Evolutionary conservation across 2,329 filamentous ascomycete genomes (phyloP).

Genomic region (Penicillium sp.): DNA sequence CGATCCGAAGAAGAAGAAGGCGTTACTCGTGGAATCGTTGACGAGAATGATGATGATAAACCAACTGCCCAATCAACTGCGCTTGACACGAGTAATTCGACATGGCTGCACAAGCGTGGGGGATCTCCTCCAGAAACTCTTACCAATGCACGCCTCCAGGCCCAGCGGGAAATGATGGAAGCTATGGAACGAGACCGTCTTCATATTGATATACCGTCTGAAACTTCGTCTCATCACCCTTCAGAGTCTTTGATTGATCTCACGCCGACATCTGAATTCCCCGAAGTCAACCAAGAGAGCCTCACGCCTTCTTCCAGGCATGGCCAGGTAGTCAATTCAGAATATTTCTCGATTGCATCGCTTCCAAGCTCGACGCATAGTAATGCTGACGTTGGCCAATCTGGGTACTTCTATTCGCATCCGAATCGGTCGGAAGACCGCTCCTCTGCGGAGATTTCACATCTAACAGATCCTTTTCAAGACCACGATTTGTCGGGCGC

Average conservation of each 20-base stretch:
- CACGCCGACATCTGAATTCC: constrained; percentile 44
- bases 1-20: constrained; percentile 8
- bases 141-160: constrained; percentile 14
- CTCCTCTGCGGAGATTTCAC: constrained; percentile 10
- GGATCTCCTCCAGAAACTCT: constrained; percentile 7
- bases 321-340: constrained; percentile 19
- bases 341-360: constrained; percentile 23
- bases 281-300: constrained; percentile 25
- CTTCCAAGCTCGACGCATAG: constrained; percentile 26
- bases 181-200: constrained; percentile 21
- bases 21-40: not conserved
- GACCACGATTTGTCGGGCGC: constrained; percentile 29
- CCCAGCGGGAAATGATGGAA: constrained; percentile 18
- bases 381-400: constrained; percentile 29
- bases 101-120: constrained; percentile 24
- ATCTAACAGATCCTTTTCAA: constrained; percentile 19
- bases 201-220: constrained; percentile 26
- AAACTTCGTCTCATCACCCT: constrained; percentile 34
- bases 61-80: constrained; percentile 34
- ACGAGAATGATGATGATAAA: constrained; percentile 9
- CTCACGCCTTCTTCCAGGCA: constrained; percentile 12
- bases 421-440: constrained; percentile 21
- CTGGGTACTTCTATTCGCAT: constrained; percentile 32
- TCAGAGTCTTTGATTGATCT: constrained; percentile 43
- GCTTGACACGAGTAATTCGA: constrained; percentile 27